These are phyloP conservation scores for Solanum gandarillasii DNA, from an alignment of 257 asterid species.

Conservation along the genomic window DNA sequence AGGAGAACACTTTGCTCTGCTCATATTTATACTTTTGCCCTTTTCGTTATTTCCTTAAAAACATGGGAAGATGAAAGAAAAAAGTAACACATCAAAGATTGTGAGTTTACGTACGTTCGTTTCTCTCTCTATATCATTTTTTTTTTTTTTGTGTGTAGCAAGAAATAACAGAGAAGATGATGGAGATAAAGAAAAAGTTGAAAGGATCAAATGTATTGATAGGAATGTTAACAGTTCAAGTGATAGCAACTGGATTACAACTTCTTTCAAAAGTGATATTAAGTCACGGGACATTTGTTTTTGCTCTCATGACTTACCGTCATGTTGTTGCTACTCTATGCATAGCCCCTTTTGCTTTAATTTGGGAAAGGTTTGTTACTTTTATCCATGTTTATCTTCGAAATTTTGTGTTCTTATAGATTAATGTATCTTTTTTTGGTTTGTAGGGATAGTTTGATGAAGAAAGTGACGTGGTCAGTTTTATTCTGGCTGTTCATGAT, in stretches of 20 bases:
- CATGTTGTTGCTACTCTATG: slow-evolving; percentile 33
- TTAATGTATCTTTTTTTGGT: background rate
- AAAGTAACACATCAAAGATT: background rate
- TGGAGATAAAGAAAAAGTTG: slow-evolving; percentile 2
- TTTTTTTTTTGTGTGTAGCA: background rate
- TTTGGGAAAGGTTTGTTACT: slow-evolving; percentile 34
- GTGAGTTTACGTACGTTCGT: background rate
- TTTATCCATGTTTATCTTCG: background rate
- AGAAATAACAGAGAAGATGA: background rate
- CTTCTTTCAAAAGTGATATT: slow-evolving; percentile 47
- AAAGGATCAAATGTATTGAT: slow-evolving; percentile 8
- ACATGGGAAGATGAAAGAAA: background rate
- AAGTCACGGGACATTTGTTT: slow-evolving; percentile 32
- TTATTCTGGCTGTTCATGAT: slow-evolving; percentile 41
- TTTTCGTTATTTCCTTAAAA: background rate
- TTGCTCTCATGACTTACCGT: slow-evolving; percentile 47
- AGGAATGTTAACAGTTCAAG: slow-evolving; percentile 49
- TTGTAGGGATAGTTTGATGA: slow-evolving; percentile 24
- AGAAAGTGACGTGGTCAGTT: slow-evolving; percentile 15
- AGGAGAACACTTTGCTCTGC: background rate
- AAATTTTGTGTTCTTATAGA: background rate
- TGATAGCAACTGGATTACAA: slow-evolving; percentile 39
- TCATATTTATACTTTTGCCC: background rate
- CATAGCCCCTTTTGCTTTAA: slow-evolving; percentile 40
- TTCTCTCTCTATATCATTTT: background rate